Conservation (phyloP, 2,329 filamentous ascomycete species). For the Xylariaceae sp. region DNA sequence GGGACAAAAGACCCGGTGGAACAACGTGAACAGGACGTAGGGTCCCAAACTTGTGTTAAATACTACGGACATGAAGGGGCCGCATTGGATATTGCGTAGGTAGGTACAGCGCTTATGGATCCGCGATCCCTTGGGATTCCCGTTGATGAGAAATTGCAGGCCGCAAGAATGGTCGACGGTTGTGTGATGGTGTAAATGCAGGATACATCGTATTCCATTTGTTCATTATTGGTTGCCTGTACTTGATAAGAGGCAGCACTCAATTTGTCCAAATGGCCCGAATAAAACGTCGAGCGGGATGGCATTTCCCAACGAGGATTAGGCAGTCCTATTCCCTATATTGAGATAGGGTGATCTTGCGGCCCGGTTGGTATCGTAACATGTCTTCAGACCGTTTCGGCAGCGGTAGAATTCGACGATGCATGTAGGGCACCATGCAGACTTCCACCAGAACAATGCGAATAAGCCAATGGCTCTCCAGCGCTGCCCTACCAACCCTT, state of each 20-base stretch:
- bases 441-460: constrained; percentile 2
- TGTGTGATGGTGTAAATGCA: constrained; percentile 1
- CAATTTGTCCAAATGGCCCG: background rate
- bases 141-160: background rate
- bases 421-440: constrained; percentile 6
- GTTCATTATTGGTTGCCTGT: background rate
- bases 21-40: background rate
- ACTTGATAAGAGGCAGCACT: background rate
- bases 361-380: background rate
- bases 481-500: constrained; percentile 2
- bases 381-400: background rate
- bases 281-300: background rate
- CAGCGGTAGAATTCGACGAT: background rate
- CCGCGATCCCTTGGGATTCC: background rate
- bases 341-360: constrained; percentile 1
- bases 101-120: background rate
- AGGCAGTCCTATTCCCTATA: background rate
- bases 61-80: background rate
- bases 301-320: background rate
- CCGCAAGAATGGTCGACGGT: background rate
- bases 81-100: background rate
- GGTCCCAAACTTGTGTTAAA: background rate
- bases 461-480: background rate
- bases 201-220: background rate
- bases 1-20: background rate